A percentile compares a stretch with the other conserved stretches of the same genome.
Evolutionary conservation across 2,329 filamentous ascomycete species (phyloP).

Genomic region (Aspergillus sp.): DNA sequence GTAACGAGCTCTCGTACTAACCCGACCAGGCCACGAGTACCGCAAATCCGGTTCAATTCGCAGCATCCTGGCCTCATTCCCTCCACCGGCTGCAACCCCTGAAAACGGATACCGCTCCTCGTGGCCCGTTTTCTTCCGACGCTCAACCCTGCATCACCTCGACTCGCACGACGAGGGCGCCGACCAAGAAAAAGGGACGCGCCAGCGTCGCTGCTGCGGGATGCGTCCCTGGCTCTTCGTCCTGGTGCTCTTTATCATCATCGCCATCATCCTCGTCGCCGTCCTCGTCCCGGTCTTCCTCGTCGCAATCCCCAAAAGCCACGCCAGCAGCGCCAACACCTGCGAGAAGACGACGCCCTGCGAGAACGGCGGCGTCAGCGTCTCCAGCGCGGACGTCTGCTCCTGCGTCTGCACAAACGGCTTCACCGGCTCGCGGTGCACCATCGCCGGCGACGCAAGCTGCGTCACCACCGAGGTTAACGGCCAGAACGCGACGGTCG

Average conservation of each 20-base stretch:
- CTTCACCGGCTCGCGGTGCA: constrained; percentile 68
- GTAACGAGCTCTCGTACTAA: too few species aligned
- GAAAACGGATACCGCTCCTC: constrained; percentile 27
- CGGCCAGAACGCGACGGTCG: constrained; percentile 71
- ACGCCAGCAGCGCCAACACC: neutral
- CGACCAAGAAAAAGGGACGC: constrained; percentile 21
- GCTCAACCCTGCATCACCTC: constrained; percentile 32
- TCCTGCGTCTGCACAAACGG: constrained; percentile 87
- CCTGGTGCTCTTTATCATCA: constrained; percentile 60
- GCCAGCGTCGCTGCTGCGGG: constrained; percentile 71
- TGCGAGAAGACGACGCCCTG: constrained; percentile 52
- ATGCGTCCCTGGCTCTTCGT: constrained; percentile 78
- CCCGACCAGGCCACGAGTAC: constrained; percentile 17
- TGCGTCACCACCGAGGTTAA: constrained; percentile 54
- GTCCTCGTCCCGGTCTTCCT: constrained; percentile 72
- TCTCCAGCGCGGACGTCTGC: constrained; percentile 66
- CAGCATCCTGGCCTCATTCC: constrained; percentile 65
- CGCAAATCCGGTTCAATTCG: constrained; percentile 56
- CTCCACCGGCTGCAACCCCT: constrained; percentile 56
- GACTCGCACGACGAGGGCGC: constrained; percentile 22
- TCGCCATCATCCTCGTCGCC: constrained; percentile 75
- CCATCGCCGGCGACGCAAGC: constrained; percentile 45
- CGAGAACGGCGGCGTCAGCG: constrained; percentile 75
- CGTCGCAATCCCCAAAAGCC: constrained; percentile 53
- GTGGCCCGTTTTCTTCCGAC: constrained; percentile 40